A percentile compares a stretch with the other conserved stretches of the same genome.
Conservation (phyloP, 495 filamentous ascomycete genomes). For the Aspergillus avenaceus region DNA sequence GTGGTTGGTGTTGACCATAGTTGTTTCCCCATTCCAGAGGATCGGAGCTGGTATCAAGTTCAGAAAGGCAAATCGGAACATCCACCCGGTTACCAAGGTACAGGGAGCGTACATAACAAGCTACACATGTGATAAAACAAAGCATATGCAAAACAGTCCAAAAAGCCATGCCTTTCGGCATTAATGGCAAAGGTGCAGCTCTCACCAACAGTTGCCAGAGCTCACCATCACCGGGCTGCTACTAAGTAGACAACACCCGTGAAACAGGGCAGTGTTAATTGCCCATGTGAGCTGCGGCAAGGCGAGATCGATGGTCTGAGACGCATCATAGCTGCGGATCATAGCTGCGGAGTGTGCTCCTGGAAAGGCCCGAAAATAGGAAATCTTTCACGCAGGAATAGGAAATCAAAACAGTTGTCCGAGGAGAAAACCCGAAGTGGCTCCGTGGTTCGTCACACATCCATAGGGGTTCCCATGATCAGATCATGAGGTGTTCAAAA, state of each 20-base stretch:
- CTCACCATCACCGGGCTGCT: not conserved
- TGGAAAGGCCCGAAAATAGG: not conserved
- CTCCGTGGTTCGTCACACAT: constrained; percentile 3
- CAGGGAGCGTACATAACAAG: not conserved
- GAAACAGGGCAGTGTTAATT: not conserved
- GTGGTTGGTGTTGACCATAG: no score
- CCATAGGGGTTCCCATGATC: not conserved
- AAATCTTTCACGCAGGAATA: not conserved
- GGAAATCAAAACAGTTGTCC: constrained; percentile 4
- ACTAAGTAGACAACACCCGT: not conserved
- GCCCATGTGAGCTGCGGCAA: not conserved
- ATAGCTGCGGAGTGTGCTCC: constrained; percentile 2
- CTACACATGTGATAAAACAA: not conserved
- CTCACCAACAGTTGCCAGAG: not conserved
- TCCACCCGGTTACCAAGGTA: no score
- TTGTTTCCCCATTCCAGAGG: no score
- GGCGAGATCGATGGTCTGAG: not conserved
- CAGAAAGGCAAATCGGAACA: no score
- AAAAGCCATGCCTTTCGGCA: constrained; percentile 3
- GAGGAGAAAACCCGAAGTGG: not conserved
- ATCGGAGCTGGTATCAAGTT: no score
- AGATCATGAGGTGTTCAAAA: constrained; percentile 1
- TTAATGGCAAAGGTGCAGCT: not conserved
- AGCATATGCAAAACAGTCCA: not conserved
- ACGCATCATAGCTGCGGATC: constrained; percentile 1